These are phyloP conservation scores for Kitagawia praeruptora DNA, from an alignment of 129 eudicot species.

Conservation along the genomic window DNA sequence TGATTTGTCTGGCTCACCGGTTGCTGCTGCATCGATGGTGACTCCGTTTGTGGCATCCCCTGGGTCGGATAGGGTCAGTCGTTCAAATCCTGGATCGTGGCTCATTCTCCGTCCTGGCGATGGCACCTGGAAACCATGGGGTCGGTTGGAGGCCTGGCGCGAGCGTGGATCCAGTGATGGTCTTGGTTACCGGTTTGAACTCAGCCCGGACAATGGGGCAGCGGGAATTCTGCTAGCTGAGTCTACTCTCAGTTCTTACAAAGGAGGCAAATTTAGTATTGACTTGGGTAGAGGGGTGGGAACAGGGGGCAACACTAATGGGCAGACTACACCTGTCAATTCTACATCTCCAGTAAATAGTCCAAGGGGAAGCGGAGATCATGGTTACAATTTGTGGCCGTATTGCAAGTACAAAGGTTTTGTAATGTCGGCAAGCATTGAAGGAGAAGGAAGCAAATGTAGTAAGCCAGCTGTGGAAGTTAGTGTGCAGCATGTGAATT, in stretches of 20 bases:
- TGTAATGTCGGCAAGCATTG: constrained; percentile 62
- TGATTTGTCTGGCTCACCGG: constrained; percentile 61
- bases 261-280: constrained; percentile 51
- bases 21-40: constrained; percentile 65
- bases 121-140: constrained; percentile 76
- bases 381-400: constrained; percentile 57
- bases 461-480: constrained; percentile 52
- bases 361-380: constrained; percentile 55
- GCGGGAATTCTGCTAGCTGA: constrained; percentile 43
- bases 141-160: constrained; percentile 73
- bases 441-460: constrained; percentile 36
- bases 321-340: constrained; percentile 22
- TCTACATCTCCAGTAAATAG: constrained; percentile 39
- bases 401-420: constrained; percentile 54
- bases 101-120: constrained; percentile 59
- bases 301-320: constrained; percentile 8
- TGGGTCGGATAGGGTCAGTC: constrained; percentile 63
- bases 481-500: constrained; percentile 66
- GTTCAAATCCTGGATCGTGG: constrained; percentile 72
- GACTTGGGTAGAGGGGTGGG: constrained; percentile 24
- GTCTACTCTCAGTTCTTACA: constrained; percentile 37
- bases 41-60: constrained; percentile 67
- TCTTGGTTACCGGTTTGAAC: constrained; percentile 65
- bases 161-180: constrained; percentile 54
- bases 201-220: constrained; percentile 42